Conservation (phyloP, 441 rosid species). For the Jatropha multifida region DNA sequence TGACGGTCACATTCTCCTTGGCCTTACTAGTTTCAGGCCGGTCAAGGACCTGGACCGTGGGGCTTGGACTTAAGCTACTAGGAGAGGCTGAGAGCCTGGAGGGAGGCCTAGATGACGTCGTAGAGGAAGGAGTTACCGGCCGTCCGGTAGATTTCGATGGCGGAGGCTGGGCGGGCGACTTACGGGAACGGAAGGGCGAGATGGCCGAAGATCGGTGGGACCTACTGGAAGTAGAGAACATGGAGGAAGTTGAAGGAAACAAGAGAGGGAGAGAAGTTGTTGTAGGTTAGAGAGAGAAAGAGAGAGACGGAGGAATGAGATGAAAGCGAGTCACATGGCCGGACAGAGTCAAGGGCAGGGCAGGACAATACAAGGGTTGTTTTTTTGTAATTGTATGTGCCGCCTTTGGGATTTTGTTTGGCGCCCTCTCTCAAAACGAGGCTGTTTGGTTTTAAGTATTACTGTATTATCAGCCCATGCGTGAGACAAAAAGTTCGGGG, state of each 20-base stretch:
- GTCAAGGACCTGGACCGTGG: conserved; percentile 37
- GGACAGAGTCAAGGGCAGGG: conserved; percentile 11
- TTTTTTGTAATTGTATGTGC: conserved; percentile 20
- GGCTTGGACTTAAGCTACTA: conserved; percentile 34
- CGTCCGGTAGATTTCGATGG: conserved; percentile 34
- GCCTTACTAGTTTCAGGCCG: conserved; percentile 44
- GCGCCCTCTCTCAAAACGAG: conserved; percentile 54
- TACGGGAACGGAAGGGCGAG: conserved; percentile 80
- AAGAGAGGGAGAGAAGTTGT: not conserved
- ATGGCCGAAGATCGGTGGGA: conserved; percentile 57
- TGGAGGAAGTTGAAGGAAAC: conserved; percentile 17
- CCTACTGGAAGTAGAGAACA: conserved; percentile 51
- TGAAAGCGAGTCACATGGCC: conserved; percentile 37
- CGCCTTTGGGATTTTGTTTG: conserved; percentile 35
- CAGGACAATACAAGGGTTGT: too few species aligned
- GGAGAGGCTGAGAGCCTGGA: conserved; percentile 51
- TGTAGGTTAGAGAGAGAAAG: not conserved
- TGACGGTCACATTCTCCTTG: conserved; percentile 85
- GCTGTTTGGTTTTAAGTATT: not conserved
- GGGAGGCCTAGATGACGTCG: conserved; percentile 39
- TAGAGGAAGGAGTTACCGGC: conserved; percentile 55
- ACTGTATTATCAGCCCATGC: not conserved
- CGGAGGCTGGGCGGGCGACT: conserved; percentile 51
- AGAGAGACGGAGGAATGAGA: conserved; percentile 16
- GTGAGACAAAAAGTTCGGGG: too few species aligned